A percentile compares a stretch with the other conserved stretches of the same genome.
phyloP scores from a whole-genome alignment of 176 grass and related monocot genomes.

The Cocos nucifera region DNA sequence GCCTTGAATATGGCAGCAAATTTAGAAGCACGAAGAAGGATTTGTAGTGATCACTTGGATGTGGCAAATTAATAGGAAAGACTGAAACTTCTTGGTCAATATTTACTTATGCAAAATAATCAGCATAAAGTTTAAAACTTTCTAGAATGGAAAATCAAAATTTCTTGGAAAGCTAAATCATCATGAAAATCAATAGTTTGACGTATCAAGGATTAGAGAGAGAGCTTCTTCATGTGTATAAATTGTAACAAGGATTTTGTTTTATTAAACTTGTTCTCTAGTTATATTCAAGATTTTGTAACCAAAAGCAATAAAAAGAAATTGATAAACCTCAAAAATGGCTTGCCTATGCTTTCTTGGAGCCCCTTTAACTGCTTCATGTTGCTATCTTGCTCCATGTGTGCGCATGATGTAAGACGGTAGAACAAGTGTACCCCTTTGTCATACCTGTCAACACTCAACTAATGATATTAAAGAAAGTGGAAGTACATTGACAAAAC shows the following conservation, averaged over 20 bases:
- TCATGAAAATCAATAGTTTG: too few relatives aligned
- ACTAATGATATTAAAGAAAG: slow-evolving; percentile 1
- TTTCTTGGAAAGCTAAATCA: too few relatives aligned
- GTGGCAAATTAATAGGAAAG: neutral
- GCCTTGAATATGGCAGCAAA: too few relatives aligned
- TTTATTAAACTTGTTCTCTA: too few relatives aligned
- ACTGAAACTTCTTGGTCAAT: neutral
- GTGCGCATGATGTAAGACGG: slow-evolving; percentile 54
- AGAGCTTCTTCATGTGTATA: too few relatives aligned
- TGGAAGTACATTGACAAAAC: neutral
- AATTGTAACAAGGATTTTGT: too few relatives aligned
- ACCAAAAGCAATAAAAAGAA: neutral
- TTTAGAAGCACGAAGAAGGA: too few relatives aligned
- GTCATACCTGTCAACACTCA: slow-evolving; percentile 42
- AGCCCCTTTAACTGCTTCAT: slow-evolving; percentile 55
- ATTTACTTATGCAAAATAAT: neutral
- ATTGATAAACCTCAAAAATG: slow-evolving; percentile 45
- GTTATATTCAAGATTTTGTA: neutral
- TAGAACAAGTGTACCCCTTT: slow-evolving; percentile 72
- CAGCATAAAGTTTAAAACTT: too few relatives aligned
- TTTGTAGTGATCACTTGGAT: neutral
- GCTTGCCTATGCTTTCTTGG: slow-evolving; percentile 61
- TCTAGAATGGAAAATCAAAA: too few relatives aligned
- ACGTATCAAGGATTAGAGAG: too few relatives aligned
- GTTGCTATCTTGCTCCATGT: slow-evolving; percentile 77